These are phyloP conservation scores for Dactylorhiza incarnata DNA, from an alignment of 106 monocot species.

Conservation along the genomic window DNA sequence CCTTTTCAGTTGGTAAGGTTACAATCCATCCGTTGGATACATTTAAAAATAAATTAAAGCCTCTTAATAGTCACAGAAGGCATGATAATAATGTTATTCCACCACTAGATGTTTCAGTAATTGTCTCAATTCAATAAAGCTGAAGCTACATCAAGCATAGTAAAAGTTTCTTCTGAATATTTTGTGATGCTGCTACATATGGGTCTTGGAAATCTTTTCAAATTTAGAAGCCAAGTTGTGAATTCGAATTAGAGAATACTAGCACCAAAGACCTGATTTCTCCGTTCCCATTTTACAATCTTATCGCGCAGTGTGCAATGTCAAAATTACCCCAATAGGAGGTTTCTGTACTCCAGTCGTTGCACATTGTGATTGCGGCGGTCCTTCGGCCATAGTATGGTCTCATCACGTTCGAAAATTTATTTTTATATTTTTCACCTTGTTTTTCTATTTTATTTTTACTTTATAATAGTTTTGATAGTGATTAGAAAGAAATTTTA, in stretches of 20 bases:
- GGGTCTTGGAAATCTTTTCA: background rate
- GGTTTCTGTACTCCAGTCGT: too few relatives aligned
- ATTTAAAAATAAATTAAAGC: background rate
- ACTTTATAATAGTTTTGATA: too few relatives aligned
- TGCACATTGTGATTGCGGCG: too few relatives aligned
- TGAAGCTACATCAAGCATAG: background rate
- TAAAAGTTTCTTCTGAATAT: background rate
- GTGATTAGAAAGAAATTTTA: too few relatives aligned
- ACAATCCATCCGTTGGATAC: background rate
- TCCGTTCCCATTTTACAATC: too few relatives aligned
- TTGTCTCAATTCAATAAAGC: background rate
- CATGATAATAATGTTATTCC: background rate
- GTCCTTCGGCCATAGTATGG: too few relatives aligned
- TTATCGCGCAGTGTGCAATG: too few relatives aligned
- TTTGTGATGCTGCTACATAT: background rate
- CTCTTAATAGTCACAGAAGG: background rate
- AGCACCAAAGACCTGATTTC: background rate
- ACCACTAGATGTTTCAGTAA: background rate
- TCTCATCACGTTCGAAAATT: too few relatives aligned
- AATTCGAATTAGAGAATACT: background rate
- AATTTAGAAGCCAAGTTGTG: background rate
- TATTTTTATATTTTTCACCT: too few relatives aligned
- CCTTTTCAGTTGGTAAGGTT: conserved; percentile 93
- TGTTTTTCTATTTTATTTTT: too few relatives aligned
- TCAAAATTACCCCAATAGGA: too few relatives aligned